Evolutionary conservation across 164 flowering plant species (phyloP).

Genomic region (Buxus sempervirens): DNA sequence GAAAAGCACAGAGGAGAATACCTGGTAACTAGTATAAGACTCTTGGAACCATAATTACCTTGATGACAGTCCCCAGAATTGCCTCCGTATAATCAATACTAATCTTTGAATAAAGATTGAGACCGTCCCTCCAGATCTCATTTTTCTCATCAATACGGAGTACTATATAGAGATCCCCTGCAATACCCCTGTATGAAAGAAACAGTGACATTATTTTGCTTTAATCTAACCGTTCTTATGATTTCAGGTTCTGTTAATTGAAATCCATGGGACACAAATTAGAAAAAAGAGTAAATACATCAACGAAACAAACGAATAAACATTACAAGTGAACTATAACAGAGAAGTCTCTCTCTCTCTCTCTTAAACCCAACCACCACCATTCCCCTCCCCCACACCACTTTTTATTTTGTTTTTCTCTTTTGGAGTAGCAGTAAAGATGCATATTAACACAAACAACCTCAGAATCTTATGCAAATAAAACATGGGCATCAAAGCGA

Average conservation of each 20-base stretch:
- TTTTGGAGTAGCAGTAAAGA: no score
- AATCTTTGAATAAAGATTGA: conserved; percentile 70
- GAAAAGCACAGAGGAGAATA: background rate
- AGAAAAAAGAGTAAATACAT: no score
- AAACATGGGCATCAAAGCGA: no score
- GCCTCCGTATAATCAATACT: conserved; percentile 80
- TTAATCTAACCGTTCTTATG: background rate
- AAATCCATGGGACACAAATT: no score
- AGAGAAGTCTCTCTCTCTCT: no score
- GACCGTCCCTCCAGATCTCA: conserved; percentile 78
- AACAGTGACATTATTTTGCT: conserved; percentile 3
- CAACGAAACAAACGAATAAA: no score
- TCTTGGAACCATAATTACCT: conserved; percentile 40
- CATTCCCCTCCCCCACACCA: no score
- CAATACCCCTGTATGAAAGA: conserved; percentile 49
- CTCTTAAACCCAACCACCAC: no score
- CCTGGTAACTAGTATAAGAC: background rate
- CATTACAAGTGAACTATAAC: no score
- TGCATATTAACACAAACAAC: background rate
- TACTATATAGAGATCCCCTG: conserved; percentile 69
- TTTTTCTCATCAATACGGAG: conserved; percentile 61
- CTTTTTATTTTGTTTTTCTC: no score
- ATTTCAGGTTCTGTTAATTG: background rate
- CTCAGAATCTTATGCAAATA: background rate
- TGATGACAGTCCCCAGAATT: conserved; percentile 64